Evolutionary conservation across 2,329 filamentous ascomycete species (phyloP).

Genomic region (Nannizziopsis arthrosporioides): DNA sequence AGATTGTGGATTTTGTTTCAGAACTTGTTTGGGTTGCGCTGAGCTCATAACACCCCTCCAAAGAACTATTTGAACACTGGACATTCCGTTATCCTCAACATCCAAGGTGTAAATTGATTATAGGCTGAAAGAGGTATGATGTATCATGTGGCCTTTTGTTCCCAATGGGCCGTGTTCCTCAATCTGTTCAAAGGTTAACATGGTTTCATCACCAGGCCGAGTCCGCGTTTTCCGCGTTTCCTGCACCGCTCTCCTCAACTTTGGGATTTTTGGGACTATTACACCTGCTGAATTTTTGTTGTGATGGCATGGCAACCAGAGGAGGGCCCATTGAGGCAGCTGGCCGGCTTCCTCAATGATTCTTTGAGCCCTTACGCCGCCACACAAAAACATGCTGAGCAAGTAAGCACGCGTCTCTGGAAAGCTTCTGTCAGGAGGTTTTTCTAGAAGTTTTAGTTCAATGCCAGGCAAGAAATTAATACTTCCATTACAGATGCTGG

Average conservation of each 20-base stretch:
- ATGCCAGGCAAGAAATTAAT: neutral
- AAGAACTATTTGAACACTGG: neutral
- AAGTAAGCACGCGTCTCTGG: slow-evolving; percentile 46
- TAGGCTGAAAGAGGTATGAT: no score
- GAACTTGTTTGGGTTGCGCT: slow-evolving; percentile 8
- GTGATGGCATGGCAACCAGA: slow-evolving; percentile 88
- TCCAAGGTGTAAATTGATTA: no score
- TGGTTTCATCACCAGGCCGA: no score
- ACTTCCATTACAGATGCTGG: slow-evolving; percentile 60
- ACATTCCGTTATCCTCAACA: neutral
- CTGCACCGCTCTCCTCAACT: neutral
- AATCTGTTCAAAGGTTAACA: no score
- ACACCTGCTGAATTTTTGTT: slow-evolving; percentile 7
- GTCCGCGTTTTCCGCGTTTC: neutral
- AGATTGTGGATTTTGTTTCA: slow-evolving; percentile 4
- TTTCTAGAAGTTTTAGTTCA: neutral
- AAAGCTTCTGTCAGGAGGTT: neutral
- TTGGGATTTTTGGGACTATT: neutral
- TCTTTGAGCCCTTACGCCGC: slow-evolving; percentile 74
- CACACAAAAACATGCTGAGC: slow-evolving; percentile 79
- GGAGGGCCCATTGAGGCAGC: slow-evolving; percentile 75
- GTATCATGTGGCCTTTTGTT: no score
- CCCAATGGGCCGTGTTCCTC: no score
- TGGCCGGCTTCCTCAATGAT: slow-evolving; percentile 79
- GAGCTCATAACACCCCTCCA: slow-evolving; percentile 9